Evolutionary conservation across 192 early-diverging fungal genomes (phyloP), one percentile per base, ranked within the genome.

Genomic region (Dissophora globulifera): DNA sequence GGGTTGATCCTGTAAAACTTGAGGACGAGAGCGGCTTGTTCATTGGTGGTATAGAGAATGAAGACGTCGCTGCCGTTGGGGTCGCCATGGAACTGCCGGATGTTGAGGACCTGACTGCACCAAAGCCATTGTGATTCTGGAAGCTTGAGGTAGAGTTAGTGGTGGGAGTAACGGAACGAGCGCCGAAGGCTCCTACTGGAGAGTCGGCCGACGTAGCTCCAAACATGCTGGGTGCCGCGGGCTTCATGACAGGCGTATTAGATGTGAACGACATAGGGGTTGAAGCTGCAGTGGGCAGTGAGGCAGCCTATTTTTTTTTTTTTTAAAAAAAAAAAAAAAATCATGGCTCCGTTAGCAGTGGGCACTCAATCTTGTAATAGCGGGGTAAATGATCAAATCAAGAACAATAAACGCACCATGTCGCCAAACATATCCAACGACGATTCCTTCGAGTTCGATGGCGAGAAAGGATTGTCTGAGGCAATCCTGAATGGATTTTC

Each of bases 401-500:
- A n/a, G 12, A 38, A 1, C 33, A 2, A 29, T 11, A 23, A 27
- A 0, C 48, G 51, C 52, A 64, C 69, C 62, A 76, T 76, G 25
- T 76, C 72, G 25, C 72, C 72, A 76, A 76, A 67, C 72, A 76
- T 76, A 15, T 76, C 72, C 42, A 76, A 30, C 1, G 69, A 46
- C 4, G 72, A 76, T 23, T 67, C 64, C 32, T 64, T 45, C 0
- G 53, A 43, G 1, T 17, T 45, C 17, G 7, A 51, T 10, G 58
- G 51, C 1, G 62, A 54, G 47, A 76, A 76, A 1, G 72, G 72
- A 9, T 76, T 76, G 42, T 76, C 72, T 11, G 72, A 67, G 5
- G 72, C 63, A 42, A 76, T 76, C 58, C 67, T 76, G 63, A 76
- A 76, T 2, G 72, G 72, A 47, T 76, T 76, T 2, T 76, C 72